Conservation (phyloP, 179 eudicot genomes). For the Beta lomatogona region DNA sequence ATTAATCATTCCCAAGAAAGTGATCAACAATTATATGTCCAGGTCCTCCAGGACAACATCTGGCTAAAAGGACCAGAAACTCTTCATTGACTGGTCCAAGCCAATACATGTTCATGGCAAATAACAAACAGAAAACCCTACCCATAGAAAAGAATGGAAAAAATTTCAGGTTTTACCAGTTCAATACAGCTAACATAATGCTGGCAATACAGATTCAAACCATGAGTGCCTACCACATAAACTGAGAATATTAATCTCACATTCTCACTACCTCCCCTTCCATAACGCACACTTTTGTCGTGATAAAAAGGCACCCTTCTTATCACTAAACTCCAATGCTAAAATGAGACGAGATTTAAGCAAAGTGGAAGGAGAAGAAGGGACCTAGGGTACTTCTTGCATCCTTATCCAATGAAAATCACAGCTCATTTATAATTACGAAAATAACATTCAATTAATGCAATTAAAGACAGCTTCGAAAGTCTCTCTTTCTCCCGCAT, state of each 20-base stretch:
- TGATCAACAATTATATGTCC: neutral
- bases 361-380: neutral
- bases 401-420: too few species aligned
- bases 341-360: neutral
- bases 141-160: neutral
- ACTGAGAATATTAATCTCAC: neutral
- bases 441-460: too few species aligned
- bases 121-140: neutral
- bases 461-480: neutral
- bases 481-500: neutral
- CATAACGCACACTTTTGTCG: too few species aligned
- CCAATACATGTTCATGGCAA: neutral
- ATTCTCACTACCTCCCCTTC: too few species aligned
- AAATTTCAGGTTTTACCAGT: neutral
- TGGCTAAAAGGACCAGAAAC: neutral
- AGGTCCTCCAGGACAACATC: neutral
- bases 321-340: neutral
- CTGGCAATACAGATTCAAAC: conserved; percentile 17
- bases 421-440: too few species aligned
- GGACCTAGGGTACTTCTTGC: too few species aligned
- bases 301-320: neutral
- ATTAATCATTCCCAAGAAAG: neutral
- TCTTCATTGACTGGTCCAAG: neutral
- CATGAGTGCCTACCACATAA: conserved; percentile 14
- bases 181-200: conserved; percentile 10